Evolutionary conservation across 1,284 basidiomycete genomes (phyloP), one percentile per base, ranked within the genome.

Genomic region (Tranzscheliella williamsii): DNA sequence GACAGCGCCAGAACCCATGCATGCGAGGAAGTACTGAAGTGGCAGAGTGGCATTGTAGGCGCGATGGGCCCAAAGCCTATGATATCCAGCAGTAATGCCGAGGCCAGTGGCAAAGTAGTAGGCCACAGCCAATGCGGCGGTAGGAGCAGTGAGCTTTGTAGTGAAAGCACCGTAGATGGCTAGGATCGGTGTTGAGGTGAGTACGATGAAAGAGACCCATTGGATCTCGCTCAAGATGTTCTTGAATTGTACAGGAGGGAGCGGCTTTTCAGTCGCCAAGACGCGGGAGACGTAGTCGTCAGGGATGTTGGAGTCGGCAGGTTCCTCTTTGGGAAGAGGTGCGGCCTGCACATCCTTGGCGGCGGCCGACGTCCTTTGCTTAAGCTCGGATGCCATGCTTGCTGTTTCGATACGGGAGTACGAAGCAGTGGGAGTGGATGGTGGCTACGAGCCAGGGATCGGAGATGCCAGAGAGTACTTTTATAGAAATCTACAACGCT

Each of bases 21-120:
- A 68, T 27, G 72, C 70, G 24, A 76, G 67, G 38, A 55, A 55
- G 45, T 72, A 72, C 42, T 75, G 64, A 26, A 76, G 61, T 9
- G 71, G 65, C 9, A 27, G 17, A 6, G 67, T 60, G 13, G 74
- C 74, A 20, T 55, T 72, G 55, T 75, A 76, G 21, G 72, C 55
- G 7, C 71, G 67, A 52, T 76, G 74, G n/a, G 73, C 67, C 73
- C 73, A 75, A 8, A 76, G 66, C 9, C 74, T 67, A 39, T 76
- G 74, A 52, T 76, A 76, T 6, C 74, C 74, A 4, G 70, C 70
- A 1, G 72, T 75, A 47, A 75, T 70, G 37, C 73, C 74, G 26
- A 76, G 57, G 30, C 73, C 74, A n/a, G 74, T 73, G 29, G 71
- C 38, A 66, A 72, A 76, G 56, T 76, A 76, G 48, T 75, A 76